Percentiles rank a stretch among this genome's conserved stretches.
phyloP scores from a whole-genome alignment of 495 filamentous ascomycete species.

The Penicillium samsonianum region DNA sequence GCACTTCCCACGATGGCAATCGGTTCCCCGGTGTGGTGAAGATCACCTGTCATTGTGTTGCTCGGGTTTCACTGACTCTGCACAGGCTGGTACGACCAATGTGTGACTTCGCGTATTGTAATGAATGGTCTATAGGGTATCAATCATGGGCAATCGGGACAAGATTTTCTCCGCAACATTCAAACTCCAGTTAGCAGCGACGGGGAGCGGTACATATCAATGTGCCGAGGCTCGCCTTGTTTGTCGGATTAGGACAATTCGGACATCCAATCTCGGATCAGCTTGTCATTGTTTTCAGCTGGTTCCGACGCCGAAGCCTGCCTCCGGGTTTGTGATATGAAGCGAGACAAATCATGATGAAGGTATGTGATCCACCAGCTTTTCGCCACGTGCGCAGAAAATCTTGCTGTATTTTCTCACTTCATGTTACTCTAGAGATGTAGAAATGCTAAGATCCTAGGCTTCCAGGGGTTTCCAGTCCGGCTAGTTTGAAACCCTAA shows the following conservation, averaged over 20 bases:
- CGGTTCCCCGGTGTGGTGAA: conserved; percentile 27
- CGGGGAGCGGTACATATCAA: conserved; percentile 19
- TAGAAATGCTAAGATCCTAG: not conserved
- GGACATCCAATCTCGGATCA: conserved; percentile 9
- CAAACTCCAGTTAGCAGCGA: conserved; percentile 5
- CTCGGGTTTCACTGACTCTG: conserved; percentile 9
- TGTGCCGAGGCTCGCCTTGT: conserved; percentile 8
- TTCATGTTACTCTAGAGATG: not conserved
- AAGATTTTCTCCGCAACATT: conserved; percentile 7
- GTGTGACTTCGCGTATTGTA: conserved; percentile 8
- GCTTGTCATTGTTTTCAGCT: conserved; percentile 6
- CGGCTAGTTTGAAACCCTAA: conserved; percentile 1
- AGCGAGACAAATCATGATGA: conserved; percentile 16
- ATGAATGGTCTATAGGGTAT: conserved; percentile 12
- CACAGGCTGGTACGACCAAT: conserved; percentile 7
- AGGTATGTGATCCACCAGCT: not conserved
- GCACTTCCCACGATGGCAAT: conserved; percentile 51
- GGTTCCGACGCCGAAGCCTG: conserved; percentile 15
- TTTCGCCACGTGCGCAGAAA: not conserved
- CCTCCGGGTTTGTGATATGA: conserved; percentile 4
- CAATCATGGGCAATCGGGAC: conserved; percentile 10
- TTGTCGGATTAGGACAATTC: not conserved
- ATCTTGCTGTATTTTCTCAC: not conserved
- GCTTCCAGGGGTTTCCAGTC: not conserved
- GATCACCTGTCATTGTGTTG: conserved; percentile 12